phyloP scores from a whole-genome alignment of 2,329 filamentous ascomycete species.

The Beauveria australis region DNA sequence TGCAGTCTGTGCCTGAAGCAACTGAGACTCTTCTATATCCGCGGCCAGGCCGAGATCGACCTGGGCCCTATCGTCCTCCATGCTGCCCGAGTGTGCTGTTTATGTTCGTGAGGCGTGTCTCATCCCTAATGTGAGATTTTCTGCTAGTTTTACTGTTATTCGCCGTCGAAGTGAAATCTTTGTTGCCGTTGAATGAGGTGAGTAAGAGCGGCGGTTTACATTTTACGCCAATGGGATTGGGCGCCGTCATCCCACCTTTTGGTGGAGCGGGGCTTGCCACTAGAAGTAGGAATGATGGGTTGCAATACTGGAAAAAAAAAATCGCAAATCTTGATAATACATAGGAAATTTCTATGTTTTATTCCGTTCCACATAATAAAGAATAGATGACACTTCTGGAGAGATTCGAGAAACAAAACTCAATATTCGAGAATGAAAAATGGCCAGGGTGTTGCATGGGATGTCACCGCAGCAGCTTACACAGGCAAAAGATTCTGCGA shows the following conservation, averaged over 20 bases:
- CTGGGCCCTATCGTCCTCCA: constrained; percentile 69
- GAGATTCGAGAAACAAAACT: no score
- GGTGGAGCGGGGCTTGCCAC: constrained; percentile 6
- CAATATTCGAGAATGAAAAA: no score
- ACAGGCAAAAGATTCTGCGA: not conserved
- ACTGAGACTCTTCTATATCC: constrained; percentile 48
- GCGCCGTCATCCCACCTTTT: not conserved
- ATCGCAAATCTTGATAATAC: not conserved
- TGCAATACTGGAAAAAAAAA: not conserved
- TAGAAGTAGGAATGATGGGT: not conserved
- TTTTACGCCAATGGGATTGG: constrained; percentile 11
- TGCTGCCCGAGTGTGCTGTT: constrained; percentile 23
- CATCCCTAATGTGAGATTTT: not conserved
- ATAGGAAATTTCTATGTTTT: no score
- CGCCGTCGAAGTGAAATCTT: not conserved
- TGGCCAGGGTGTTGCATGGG: no score
- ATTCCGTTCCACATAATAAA: no score
- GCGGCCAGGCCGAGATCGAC: constrained; percentile 63
- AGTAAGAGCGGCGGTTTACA: constrained; percentile 8
- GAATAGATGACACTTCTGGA: no score
- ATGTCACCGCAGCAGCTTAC: not conserved
- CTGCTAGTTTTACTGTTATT: not conserved
- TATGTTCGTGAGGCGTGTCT: not conserved
- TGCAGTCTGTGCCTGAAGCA: constrained; percentile 26
- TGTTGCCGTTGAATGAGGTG: constrained; percentile 2